A percentile compares a stretch with the other conserved stretches of the same genome.
phyloP scores from a whole-genome alignment of 164 flowering plant species.

The Platanus orientalis region DNA sequence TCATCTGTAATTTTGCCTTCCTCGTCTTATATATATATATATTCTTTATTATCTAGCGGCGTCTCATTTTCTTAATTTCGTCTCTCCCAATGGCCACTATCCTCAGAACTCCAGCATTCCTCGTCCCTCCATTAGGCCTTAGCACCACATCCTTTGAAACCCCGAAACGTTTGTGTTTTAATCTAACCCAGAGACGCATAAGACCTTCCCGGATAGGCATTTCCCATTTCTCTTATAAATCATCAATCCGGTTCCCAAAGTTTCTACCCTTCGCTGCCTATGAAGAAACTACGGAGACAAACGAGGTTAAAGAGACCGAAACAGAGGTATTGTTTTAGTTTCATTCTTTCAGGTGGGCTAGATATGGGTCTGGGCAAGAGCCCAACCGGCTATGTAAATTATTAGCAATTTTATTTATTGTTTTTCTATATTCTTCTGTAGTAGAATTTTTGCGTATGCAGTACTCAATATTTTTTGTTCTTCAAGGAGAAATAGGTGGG shows the following conservation, averaged over 20 bases:
- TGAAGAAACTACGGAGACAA: conserved; percentile 20
- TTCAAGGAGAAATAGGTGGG: too few species aligned
- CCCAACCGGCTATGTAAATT: too few species aligned
- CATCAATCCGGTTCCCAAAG: conserved; percentile 1
- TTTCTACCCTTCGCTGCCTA: conserved; percentile 12
- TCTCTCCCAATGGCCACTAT: conserved; percentile 17
- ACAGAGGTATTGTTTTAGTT: conserved; percentile 10
- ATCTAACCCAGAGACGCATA: conserved; percentile 8
- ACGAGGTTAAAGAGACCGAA: conserved; percentile 13
- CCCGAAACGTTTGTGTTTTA: conserved; percentile 5
- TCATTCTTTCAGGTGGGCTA: too few species aligned
- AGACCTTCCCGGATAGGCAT: not conserved
- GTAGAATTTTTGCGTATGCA: too few species aligned
- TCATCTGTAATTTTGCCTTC: too few species aligned
- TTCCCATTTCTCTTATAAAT: not conserved
- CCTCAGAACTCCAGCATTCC: conserved; percentile 5
- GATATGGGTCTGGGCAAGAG: too few species aligned
- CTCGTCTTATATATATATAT: too few species aligned
- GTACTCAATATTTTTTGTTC: too few species aligned
- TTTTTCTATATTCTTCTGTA: too few species aligned
- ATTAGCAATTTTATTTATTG: too few species aligned
- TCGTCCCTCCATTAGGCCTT: conserved; percentile 1
- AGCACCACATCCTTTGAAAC: conserved; percentile 5
- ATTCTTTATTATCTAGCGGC: too few species aligned
- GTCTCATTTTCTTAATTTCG: not conserved